phyloP scores from a whole-genome alignment of 805 yeast species.

The Wickerhamiella galacta region DNA sequence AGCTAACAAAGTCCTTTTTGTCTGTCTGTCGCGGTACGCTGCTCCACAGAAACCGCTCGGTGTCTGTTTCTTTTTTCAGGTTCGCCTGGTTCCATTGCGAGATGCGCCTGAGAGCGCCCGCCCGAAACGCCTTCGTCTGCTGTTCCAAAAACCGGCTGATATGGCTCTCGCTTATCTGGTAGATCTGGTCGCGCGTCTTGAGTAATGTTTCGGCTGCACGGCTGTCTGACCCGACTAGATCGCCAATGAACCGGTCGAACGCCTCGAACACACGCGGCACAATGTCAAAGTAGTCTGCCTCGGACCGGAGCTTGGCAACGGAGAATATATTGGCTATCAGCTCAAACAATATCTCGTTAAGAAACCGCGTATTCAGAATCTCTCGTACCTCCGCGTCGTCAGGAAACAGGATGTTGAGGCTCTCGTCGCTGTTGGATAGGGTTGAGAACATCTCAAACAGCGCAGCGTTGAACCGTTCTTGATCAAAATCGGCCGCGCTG shows the following conservation, averaged over 20 bases:
- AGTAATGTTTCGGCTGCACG: neutral
- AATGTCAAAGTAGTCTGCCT: slow-evolving; percentile 1
- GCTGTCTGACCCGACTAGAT: neutral
- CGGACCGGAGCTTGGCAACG: slow-evolving; percentile 1
- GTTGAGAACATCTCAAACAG: slow-evolving; percentile 2
- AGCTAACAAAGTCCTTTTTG: slow-evolving; percentile 34
- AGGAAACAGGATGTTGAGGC: slow-evolving; percentile 33
- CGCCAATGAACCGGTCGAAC: slow-evolving; percentile 12
- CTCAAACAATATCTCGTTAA: slow-evolving; percentile 14
- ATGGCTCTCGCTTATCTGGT: neutral
- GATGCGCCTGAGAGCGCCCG: slow-evolving; percentile 17
- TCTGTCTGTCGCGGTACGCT: slow-evolving; percentile 30
- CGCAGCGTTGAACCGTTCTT: slow-evolving; percentile 1
- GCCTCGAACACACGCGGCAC: slow-evolving; percentile 3
- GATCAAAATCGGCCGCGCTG: too few species aligned
- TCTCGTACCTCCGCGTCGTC: slow-evolving; percentile 17
- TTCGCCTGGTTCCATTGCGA: slow-evolving; percentile 20
- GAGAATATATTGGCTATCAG: slow-evolving; percentile 2
- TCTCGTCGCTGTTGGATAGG: too few species aligned
- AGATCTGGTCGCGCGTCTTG: neutral
- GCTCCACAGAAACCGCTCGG: slow-evolving; percentile 31
- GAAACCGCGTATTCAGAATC: slow-evolving; percentile 16
- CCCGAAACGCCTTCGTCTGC: slow-evolving; percentile 13
- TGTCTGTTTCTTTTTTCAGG: slow-evolving; percentile 31
- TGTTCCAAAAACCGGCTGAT: slow-evolving; percentile 10